These are phyloP conservation scores for Lotus japonicus DNA, from an alignment of 306 rosid genomes.

Conservation along the genomic window DNA sequence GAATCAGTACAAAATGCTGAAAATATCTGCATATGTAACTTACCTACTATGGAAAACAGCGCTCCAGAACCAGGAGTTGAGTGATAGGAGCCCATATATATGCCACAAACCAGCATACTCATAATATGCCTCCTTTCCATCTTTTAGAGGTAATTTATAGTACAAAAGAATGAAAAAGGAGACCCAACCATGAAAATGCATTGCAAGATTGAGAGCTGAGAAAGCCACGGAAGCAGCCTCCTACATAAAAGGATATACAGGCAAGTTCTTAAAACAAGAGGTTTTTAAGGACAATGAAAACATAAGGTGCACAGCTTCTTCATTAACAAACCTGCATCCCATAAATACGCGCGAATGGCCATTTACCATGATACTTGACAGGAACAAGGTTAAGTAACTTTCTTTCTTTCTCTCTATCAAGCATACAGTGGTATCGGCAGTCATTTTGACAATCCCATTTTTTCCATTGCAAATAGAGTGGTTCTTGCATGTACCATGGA, in stretches of 20 bases:
- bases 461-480: conserved; percentile 70
- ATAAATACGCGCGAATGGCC: conserved; percentile 71
- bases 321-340: conserved; percentile 68
- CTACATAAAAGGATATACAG: conserved; percentile 30
- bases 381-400: conserved; percentile 39
- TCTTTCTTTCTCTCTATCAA: conserved; percentile 63
- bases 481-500: conserved; percentile 72
- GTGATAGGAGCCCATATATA: conserved; percentile 53
- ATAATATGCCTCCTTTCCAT: conserved; percentile 53
- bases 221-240: conserved; percentile 75
- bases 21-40: conserved; percentile 16
- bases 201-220: conserved; percentile 72
- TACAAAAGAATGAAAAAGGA: conserved; percentile 53
- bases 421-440: conserved; percentile 75
- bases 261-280: conserved; percentile 14
- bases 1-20: neutral
- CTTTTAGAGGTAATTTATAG: conserved; percentile 52
- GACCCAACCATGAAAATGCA: conserved; percentile 81
- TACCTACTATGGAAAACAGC: conserved; percentile 76
- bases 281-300: neutral
- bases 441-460: conserved; percentile 70
- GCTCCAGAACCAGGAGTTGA: conserved; percentile 83
- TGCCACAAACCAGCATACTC: conserved; percentile 75
- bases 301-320: neutral
- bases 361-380: conserved; percentile 81